phyloP scores from a whole-genome alignment of 495 filamentous ascomycete species.

The Letharia lupina region DNA sequence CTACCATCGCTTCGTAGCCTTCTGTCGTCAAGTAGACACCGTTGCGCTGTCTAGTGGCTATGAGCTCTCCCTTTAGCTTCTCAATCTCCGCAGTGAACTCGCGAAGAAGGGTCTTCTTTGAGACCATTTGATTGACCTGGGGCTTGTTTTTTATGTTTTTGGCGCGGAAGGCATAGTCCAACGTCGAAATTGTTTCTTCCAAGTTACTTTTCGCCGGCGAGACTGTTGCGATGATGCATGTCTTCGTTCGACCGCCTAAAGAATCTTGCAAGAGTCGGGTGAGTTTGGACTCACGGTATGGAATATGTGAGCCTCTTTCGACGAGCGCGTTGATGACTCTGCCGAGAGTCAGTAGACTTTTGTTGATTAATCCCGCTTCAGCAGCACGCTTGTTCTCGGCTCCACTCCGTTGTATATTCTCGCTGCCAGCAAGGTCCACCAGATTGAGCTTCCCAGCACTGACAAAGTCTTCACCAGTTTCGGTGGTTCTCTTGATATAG shows the following conservation, averaged over 20 bases:
- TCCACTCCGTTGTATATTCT: constrained; percentile 93
- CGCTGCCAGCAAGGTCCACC: constrained; percentile 91
- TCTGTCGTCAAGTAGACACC: constrained; percentile 88
- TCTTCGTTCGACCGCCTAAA: constrained; percentile 88
- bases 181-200: constrained; percentile 93
- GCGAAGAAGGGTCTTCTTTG: constrained; percentile 80
- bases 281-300: constrained; percentile 93
- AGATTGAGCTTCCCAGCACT: constrained; percentile 90
- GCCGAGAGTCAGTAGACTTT: constrained; percentile 87
- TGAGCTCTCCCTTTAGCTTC: constrained; percentile 84
- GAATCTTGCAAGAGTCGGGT: constrained; percentile 94
- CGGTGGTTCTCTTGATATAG: constrained; percentile 68
- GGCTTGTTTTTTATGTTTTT: constrained; percentile 99
- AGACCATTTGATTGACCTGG: constrained; percentile 82
- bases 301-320: constrained; percentile 83
- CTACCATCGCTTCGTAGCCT: constrained; percentile 75
- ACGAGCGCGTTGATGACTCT: constrained; percentile 97
- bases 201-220: constrained; percentile 90
- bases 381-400: constrained; percentile 96
- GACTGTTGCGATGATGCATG: constrained; percentile 95
- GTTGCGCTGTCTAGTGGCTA: constrained; percentile 86
- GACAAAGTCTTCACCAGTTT: constrained; percentile 85
- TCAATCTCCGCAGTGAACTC: constrained; percentile 94
- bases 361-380: constrained; percentile 95
- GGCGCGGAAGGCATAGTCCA: constrained; percentile 94